Conservation (phyloP, 495 filamentous ascomycete genomes). For the Penicillium samsonianum region DNA sequence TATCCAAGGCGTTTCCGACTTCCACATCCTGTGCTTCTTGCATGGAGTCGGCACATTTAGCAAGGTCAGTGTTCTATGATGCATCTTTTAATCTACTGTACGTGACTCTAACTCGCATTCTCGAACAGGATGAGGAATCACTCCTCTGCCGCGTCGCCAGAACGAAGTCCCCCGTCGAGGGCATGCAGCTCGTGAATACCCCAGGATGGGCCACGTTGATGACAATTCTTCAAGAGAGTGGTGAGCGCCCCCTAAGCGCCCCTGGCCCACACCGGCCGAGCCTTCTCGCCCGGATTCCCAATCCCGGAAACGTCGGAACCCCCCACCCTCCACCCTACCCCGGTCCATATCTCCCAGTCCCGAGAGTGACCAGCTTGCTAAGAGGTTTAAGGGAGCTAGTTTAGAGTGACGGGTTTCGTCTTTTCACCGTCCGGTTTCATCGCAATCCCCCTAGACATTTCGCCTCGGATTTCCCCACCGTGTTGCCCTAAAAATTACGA, state of each 20-base stretch:
- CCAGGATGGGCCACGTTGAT: constrained; percentile 91
- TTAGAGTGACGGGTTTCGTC: constrained; percentile 57
- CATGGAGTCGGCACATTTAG: constrained; percentile 75
- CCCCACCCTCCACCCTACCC: constrained; percentile 33
- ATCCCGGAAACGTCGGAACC: constrained; percentile 29
- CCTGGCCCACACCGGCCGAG: constrained; percentile 50
- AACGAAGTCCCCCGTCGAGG: constrained; percentile 72
- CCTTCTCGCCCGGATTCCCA: constrained; percentile 40
- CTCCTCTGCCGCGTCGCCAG: constrained; percentile 83
- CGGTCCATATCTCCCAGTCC: constrained; percentile 46
- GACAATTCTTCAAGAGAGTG: constrained; percentile 89
- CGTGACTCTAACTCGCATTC: constrained; percentile 15
- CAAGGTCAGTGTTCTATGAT: constrained; percentile 59
- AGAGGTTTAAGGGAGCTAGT: constrained; percentile 98
- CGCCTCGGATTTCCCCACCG: background rate
- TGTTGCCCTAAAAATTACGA: background rate
- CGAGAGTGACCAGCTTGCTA: constrained; percentile 84
- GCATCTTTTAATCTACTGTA: constrained; percentile 22
- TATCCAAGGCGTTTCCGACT: constrained; percentile 77
- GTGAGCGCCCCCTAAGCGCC: constrained; percentile 93
- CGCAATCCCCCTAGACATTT: background rate
- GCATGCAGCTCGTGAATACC: constrained; percentile 77
- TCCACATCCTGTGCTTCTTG: constrained; percentile 88
- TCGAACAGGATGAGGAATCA: constrained; percentile 77
- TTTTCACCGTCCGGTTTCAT: constrained; percentile 15